Evolutionary conservation across 345 rosid species (phyloP), one percentile per base, ranked within the genome.

Genomic region (Hevea brasiliensis): DNA sequence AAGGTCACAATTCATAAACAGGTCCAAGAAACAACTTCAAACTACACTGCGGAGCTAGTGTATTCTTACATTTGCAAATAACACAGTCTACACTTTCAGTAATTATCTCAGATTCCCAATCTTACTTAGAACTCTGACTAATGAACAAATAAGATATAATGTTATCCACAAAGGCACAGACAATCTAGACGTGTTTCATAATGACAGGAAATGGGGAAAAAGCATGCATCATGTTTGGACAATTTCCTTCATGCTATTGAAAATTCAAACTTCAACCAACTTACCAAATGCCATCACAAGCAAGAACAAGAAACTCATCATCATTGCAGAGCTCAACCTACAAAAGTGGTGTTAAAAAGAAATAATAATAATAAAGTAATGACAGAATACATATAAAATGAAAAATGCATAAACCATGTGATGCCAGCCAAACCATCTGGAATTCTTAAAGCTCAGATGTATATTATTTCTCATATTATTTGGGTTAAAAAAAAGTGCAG

Each of bases 241-340:
- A 51, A 27, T 26, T 50, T 11, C 50, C 56, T 57, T 70, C 65
- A 58, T 27, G 26, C 23, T 18, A 69, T 42, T 29, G 29, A 0
- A 27, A 71, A 11, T 12, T 40, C 44, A 61, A 15, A 27, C 45
- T 53, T 41, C 45, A 55, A 42, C 14, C 44, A 12, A 23, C 79
- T 76, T 84, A 95, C 99, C 98, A 95, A 76, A 95, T 85, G 75
- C 99, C 99, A 77, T 95, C 99, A 72, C 99, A 92, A 14, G 99
- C 99, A 66, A 95, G 87, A 68, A 95, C 90, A 71, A 92, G 63
- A 72, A 95, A 91, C 54, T 95, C 99, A 68, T 95, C 99, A 73
- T 95, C 97, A 51, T 89, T 93, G 51, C 98, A 92, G 64, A 95
- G 97, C 79, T 92, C 97, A 77, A 92, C 92, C 99, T 92, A 74